Base-by-base conservation (phyloP, 192 early-diverging fungal species). In the Borealophlyctis nickersoniae region DNA sequence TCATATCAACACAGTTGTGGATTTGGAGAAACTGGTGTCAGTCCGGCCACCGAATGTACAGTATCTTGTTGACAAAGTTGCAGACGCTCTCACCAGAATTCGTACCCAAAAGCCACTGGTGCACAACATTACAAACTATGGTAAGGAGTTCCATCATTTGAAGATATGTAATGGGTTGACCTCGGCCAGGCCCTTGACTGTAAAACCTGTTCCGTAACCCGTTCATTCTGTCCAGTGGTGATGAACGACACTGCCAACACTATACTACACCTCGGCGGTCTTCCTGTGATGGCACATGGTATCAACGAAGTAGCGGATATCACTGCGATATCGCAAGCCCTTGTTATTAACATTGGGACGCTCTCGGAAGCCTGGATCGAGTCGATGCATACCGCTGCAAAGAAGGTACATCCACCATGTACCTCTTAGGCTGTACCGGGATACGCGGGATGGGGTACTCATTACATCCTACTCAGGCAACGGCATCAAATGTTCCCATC, bases 231-330 rank as follows among this genome's bases (percentile, higher is more conserved):
- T 23, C 14, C 29, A 68, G 87, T 94, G 1, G 92, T 91, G 23
- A 89, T 91, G 76, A 91, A 92, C 59, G 91, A 91, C 67, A 88
- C 85, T 24, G 92, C 90, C n/a, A 92, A 93, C 70, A 87, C 85
- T 4, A 88, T 87, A 16, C 70, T 93, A 57, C 89, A 89, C 16
- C 49, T 92, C 36, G 91, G 90, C n/a, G 92, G 83, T 4, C 87
- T 87, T 4, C 90, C 90, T 0, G 85, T 92, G 49, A 94, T 94
- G 90, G 86, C 89, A 0, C 82, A 86, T 23, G 79, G 77, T 0
- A 61, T 78, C 16, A 57, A 75, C 23, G 91, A 93, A 66, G 79
- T 88, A 1, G 65, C 49, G 2, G 75, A 76, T 11, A 63, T 82
- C 31, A 69, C 63, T 2, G 35, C 66, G 5, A 45, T 74, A 34